Conservation (phyloP, 2,329 filamentous ascomycete species). For the Elsinoe arachidis region DNA sequence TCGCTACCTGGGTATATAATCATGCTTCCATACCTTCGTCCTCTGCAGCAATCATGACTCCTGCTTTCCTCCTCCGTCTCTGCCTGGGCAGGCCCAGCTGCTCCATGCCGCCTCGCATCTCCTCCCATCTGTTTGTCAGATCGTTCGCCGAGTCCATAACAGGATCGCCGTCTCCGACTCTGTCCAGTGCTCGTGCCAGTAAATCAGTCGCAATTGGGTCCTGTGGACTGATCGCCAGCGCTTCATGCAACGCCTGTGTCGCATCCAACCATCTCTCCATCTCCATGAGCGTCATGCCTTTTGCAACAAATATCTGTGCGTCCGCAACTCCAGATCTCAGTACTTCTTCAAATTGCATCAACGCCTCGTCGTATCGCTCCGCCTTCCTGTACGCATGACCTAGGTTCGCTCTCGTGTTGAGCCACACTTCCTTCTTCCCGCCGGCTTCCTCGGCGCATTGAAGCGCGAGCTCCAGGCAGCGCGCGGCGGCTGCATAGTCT, state of each 20-base stretch:
- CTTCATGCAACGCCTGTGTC: constrained; percentile 74
- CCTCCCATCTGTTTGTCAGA: neutral
- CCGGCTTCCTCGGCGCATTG: constrained; percentile 70
- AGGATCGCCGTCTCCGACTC: constrained; percentile 40
- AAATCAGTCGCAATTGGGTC: constrained; percentile 75
- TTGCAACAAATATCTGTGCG: constrained; percentile 67
- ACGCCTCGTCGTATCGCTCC: constrained; percentile 58
- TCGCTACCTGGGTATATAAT: neutral
- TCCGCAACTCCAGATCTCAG: constrained; percentile 70
- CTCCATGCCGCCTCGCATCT: neutral
- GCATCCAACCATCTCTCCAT: constrained; percentile 67
- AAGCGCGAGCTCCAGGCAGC: constrained; percentile 70
- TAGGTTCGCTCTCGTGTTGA: constrained; percentile 78
- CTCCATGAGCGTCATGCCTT: constrained; percentile 77
- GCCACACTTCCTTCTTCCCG: constrained; percentile 67
- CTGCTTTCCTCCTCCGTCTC: constrained; percentile 9
- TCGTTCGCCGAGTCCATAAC: neutral
- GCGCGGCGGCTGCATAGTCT: constrained; percentile 63
- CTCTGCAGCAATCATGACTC: neutral
- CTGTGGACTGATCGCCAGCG: constrained; percentile 67
- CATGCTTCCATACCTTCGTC: neutral
- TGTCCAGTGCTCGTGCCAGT: constrained; percentile 60
- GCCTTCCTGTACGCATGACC: constrained; percentile 76
- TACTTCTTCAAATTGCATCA: constrained; percentile 79
- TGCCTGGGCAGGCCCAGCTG: neutral